Evolutionary conservation across 164 flowering plant species (phyloP), one percentile per base, ranked within the genome.

Genomic region (Chimonanthus salicifolius): DNA sequence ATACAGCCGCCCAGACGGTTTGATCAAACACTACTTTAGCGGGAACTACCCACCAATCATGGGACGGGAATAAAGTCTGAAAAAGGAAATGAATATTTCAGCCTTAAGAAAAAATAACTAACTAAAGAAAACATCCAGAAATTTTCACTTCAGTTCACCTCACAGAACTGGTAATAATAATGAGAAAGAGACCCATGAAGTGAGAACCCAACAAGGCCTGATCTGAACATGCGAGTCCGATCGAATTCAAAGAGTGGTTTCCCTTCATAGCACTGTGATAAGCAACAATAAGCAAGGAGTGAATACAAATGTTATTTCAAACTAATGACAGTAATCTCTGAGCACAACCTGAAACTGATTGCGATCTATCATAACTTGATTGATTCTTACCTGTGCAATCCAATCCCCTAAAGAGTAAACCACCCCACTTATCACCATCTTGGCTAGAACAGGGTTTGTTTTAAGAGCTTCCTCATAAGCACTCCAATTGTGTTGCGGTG

Each of bases 1-100:
- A 95, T 74, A 91, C 20, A 9, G 89, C 97, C 3, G 98, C 65
- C 99, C 99, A 95, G 5, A 78, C 81, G 43, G 98, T 93, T 81
- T 95, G 99, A 75, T 95, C 99, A 77, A 95, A 89, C 21, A 76
- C 87, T 46, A 95, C 96, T 84, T 95, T 95, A 7, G 83, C 92
- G 70, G 94, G 98, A 80, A 95, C 94, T 67, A 88, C 98, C 98
- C 99, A 95, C 99, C 98, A 93, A 69, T 85, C 96, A 16, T 92
- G 83, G 58, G 84, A 92, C 49, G 99, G 99, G 65, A 95, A 87
- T 70, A 95, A 87, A 67, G 83, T 88, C 99, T 91, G 85, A 8
- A 80, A 74, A 69, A 74, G 9, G 49, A 16, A 33, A 49, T 16
- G 7, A 16, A 66, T 48, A 62, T 67, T 64, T 82, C 74, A 85